Base-by-base conservation (phyloP, 306 rosid species). In the Alnus rubra region DNA sequence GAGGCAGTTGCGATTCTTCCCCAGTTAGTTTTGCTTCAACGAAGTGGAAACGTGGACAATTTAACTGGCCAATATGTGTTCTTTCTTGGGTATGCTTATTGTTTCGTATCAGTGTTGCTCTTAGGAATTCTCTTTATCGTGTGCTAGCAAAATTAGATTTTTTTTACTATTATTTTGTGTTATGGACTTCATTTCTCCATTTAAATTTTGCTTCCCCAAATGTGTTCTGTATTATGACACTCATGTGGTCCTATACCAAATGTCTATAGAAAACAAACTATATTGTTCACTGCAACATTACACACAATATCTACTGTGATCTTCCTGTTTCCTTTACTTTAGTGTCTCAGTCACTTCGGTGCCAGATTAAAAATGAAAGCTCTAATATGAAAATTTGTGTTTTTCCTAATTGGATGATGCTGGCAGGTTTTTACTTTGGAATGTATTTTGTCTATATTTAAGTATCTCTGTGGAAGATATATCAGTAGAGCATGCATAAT, bases 41-140 rank as follows among this genome's bases (percentile, higher is more conserved):
- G 92, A 76, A 95, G 97, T 85, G 96, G 99, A 72, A 95, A 90
- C 69, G 99, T 95, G 55, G 99, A 93, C 89, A 95, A 95, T 84
- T 86, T 95, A 89, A 93, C 98, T 0, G 92, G 98, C 50, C 94
- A 95, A 87, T 95, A 95, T 87, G 90, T 91, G 52, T 86, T 95
- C 84, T 86, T 90, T 82, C 98, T 95, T 56, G 98, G 99, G 99
- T 95, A 86, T 55, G 88, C 75, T 71, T 69, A 52, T 67, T 60
- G 78, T 14, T 13, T 31, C 77, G 56, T 31, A 15, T 48, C 72
- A 30, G 18, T 56, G 71, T 73, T 48, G 68, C 59, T 35, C 75
- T 55, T 50, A 19, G 33, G 64, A 76, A 72, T 28, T 76, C 14
- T 71, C 73, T 70, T 69, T 55, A 39, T 45, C 5, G n/a, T 79